Evolutionary conservation across 2,329 filamentous ascomycete genomes (phyloP).

Genomic region (Aureobasidium melanogenum): DNA sequence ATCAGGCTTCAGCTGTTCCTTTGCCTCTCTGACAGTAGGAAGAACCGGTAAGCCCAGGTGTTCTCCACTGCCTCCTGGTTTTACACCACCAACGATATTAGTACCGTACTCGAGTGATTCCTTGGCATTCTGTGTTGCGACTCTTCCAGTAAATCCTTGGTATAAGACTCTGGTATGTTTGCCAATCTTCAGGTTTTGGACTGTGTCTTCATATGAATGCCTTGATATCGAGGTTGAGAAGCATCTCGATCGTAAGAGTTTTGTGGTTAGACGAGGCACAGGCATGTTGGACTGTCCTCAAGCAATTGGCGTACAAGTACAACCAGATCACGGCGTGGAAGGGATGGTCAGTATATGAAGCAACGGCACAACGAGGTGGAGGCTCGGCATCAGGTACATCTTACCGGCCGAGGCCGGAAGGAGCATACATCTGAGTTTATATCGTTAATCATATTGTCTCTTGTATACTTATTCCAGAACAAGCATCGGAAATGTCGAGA

Average conservation of each 20-base stretch:
- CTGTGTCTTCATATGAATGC: slow-evolving; percentile 50
- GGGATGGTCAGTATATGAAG: background rate
- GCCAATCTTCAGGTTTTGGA: slow-evolving; percentile 58
- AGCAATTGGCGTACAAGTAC: background rate
- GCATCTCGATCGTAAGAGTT: background rate
- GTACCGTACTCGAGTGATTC: slow-evolving; percentile 72
- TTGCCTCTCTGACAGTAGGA: slow-evolving; percentile 58
- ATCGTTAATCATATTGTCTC: background rate
- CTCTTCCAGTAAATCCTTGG: slow-evolving; percentile 60
- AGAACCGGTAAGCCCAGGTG: slow-evolving; percentile 66
- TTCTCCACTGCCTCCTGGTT: slow-evolving; percentile 59
- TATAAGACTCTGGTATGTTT: slow-evolving; percentile 59
- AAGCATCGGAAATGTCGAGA: background rate
- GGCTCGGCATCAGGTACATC: background rate
- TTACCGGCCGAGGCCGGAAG: background rate
- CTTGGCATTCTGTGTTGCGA: slow-evolving; percentile 66
- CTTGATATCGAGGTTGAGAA: slow-evolving; percentile 22
- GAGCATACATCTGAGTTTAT: background rate
- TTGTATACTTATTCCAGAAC: background rate
- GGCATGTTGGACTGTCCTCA: background rate
- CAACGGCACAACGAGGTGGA: background rate
- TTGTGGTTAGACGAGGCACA: background rate
- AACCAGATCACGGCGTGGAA: background rate
- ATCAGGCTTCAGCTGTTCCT: slow-evolving; percentile 62
- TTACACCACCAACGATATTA: slow-evolving; percentile 70